Conservation (phyloP, 2,329 filamentous ascomycete species). For the Aspergillus fischeri region DNA sequence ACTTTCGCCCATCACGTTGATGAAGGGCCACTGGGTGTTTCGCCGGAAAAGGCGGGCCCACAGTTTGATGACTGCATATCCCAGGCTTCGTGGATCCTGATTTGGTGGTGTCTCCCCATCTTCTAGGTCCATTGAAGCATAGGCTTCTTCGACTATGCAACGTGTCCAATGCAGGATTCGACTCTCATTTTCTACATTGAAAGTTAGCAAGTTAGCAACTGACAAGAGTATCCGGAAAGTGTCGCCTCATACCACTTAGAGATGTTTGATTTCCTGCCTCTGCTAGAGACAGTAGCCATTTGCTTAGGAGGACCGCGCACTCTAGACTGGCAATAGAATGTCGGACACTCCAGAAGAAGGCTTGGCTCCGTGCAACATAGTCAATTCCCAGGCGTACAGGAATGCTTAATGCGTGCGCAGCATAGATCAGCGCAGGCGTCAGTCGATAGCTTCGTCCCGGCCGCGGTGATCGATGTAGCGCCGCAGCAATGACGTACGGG, state of each 20-base stretch:
- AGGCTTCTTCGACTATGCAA: constrained; percentile 31
- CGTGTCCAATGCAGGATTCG: constrained; percentile 30
- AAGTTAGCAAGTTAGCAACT: not conserved
- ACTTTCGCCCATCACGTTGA: constrained; percentile 29
- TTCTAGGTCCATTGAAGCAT: constrained; percentile 28
- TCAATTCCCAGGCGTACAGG: constrained; percentile 35
- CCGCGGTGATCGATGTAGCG: constrained; percentile 56
- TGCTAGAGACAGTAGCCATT: constrained; percentile 41
- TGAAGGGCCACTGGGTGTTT: constrained; percentile 33
- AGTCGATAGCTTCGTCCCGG: constrained; percentile 58
- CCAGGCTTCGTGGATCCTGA: constrained; percentile 24
- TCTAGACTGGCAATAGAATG: constrained; percentile 35
- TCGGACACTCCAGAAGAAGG: constrained; percentile 36
- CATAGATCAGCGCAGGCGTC: constrained; percentile 62
- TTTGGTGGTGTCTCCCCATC: constrained; percentile 20
- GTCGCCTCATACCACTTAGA: constrained; percentile 22
- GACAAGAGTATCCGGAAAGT: not conserved
- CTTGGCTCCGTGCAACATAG: constrained; percentile 33
- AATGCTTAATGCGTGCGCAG: constrained; percentile 64
- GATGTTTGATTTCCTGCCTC: constrained; percentile 23
- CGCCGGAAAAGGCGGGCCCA: constrained; percentile 30
- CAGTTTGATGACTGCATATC: constrained; percentile 25
- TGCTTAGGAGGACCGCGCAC: constrained; percentile 40
- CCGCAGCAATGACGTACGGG: constrained; percentile 56
- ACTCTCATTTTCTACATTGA: constrained; percentile 25